phyloP scores from a whole-genome alignment of 345 rosid species.

The Kernera saxatilis region DNA sequence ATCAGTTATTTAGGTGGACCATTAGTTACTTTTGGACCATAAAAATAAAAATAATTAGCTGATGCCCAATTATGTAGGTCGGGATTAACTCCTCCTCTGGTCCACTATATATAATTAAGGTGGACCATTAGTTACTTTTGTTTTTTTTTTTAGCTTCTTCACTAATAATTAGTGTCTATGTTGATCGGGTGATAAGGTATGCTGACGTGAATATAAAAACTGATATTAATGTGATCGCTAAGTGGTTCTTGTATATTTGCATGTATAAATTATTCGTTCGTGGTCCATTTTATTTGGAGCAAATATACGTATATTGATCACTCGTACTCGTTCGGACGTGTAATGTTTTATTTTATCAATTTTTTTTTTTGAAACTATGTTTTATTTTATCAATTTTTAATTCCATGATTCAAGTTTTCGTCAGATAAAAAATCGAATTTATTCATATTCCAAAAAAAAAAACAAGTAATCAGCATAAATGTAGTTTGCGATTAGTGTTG shows the following conservation, averaged over 20 bases:
- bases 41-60: no score
- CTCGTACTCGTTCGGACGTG: background rate
- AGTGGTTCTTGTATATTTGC: background rate
- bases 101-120: background rate
- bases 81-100: background rate
- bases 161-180: no score
- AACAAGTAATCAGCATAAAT: no score
- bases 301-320: no score
- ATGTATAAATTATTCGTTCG: background rate
- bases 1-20: no score
- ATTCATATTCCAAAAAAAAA: background rate
- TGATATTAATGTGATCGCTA: background rate
- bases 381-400: background rate
- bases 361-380: no score
- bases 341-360: background rate
- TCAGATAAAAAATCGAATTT: background rate
- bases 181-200: no score
- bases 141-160: no score
- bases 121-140: background rate
- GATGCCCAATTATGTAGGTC: background rate
- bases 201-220: background rate
- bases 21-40: no score
- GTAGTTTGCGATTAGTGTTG: no score
- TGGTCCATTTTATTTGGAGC: no score
- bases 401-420: background rate